Base-by-base conservation (phyloP, 306 rosid species). In the Alnus glutinosa region DNA sequence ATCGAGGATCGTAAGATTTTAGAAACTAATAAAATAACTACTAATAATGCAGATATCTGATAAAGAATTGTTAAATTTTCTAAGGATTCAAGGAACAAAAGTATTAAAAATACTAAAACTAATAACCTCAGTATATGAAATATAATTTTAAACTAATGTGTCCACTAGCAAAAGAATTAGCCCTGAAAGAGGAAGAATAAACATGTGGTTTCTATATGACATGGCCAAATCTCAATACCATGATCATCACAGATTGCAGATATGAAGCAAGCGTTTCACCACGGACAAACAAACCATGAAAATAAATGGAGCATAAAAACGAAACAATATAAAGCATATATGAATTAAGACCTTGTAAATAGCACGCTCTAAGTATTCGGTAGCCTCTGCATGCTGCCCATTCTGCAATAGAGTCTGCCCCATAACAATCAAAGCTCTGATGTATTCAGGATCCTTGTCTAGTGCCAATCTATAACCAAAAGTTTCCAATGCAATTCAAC, bases 391-490 rank as follows among this genome's bases (percentile, higher is more conserved):
- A 72, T 68, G 77, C 75, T 52, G 82, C 55, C 85, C 87, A 86
- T 89, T 86, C 87, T 91, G 92, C 85, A 92, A 83, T 39, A 85
- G 89, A 77, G 89, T 81, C 73, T 89, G 96, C 67, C 98, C 98
- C 91, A 95, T 81, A 78, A 92, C 82, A 79, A 92, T 88, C 80
- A 95, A 79, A 81, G 95, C 98, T 76, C 88, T 82, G 18, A 78
- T 74, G 54, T 85, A 84, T 63, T 90, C 97, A 42, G 98, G 98
- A 76, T 95, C 98, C 88, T 95, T 92, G 69, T 89, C 88, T 80
- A 95, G 97, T 78, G 91, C 93, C 77, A 80, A 81, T 80, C 98
- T 95, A 86, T 67, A 73, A 55, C 70, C 64, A 48, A 48, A 76
- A 87, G 74, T 75, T 19, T 42, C 55, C 52, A 61, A 78, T 69